phyloP scores from a whole-genome alignment of 2,329 filamentous ascomycete genomes.

The Metarhizium humberi region DNA sequence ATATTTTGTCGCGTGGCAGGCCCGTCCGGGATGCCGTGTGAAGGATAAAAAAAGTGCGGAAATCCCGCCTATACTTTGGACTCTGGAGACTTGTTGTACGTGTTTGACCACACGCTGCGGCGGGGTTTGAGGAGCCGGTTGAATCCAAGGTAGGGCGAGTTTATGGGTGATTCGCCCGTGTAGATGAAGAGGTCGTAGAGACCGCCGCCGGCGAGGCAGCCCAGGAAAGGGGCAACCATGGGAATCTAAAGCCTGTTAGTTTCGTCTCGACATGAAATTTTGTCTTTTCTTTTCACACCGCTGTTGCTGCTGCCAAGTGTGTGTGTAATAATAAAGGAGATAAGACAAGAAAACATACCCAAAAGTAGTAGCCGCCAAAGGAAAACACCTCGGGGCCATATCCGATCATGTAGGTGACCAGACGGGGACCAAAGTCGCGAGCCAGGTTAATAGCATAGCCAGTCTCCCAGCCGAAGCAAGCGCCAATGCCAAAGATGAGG shows the following conservation, averaged over 20 bases:
- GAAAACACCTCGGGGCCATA: slow-evolving; percentile 60
- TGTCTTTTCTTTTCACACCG: too few relatives aligned
- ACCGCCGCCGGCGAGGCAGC: slow-evolving; percentile 54
- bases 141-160: slow-evolving; percentile 57
- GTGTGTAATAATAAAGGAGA: not conserved
- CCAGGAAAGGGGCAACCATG: slow-evolving; percentile 61
- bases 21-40: not conserved
- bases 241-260: slow-evolving; percentile 42
- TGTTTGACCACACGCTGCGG: slow-evolving; percentile 28
- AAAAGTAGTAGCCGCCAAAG: slow-evolving; percentile 63
- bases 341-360: slow-evolving; percentile 32
- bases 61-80: slow-evolving; percentile 12
- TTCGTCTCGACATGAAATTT: not conserved
- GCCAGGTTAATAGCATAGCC: slow-evolving; percentile 69
- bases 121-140: slow-evolving; percentile 33
- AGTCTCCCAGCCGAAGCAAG: slow-evolving; percentile 68
- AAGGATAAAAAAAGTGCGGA: not conserved
- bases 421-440: slow-evolving; percentile 60
- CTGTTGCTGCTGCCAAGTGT: too few relatives aligned
- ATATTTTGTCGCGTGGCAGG: not conserved
- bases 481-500: slow-evolving; percentile 63
- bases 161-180: slow-evolving; percentile 61
- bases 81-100: slow-evolving; percentile 14
- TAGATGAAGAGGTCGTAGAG: slow-evolving; percentile 61
- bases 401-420: slow-evolving; percentile 58